Evolutionary conservation across 1,139 yeast species (phyloP), one percentile per base, ranked within the genome.

Genomic region (Saccharomycopsis hybrid): DNA sequence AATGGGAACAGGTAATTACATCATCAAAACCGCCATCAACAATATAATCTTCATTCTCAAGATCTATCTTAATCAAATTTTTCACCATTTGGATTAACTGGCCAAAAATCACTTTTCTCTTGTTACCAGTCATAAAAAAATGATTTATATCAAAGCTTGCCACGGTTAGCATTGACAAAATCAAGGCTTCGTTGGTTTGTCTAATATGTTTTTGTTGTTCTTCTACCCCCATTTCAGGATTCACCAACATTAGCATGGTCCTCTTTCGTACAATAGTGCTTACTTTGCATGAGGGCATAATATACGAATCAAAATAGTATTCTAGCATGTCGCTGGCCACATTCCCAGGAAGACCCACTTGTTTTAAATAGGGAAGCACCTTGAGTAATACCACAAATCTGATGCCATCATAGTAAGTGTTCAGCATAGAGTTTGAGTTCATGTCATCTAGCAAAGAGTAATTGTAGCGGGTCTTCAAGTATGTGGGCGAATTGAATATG

Each of bases 91-190:
- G 33, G 24, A 42, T 11, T 18, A 49, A 38, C 27, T 41, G 32
- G n/a, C 39, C 42, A 37, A 49, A 49, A 27, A 48, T 7, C 18
- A 35, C 5, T 37, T 56, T 62, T 46, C 63, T 54, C 41, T 51
- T 52, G 13, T 58, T 56, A 18, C 63, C 64, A 11, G 66, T 60
- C 50, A 70, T 59, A 47, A 62, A 61, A 40, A 69, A 66, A 50
- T 70, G 66, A 41, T 68, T 71, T 9, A 65, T 64, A 33, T 67
- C 69, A 41, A 67, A 66, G 1, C 69, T 68, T 1, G 72, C 65
- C 1, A 66, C 61, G 31, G 67, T 54, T n/a, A 70, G 53, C 36
- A 70, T 56, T 2, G 71, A 62, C 32, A 65, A 58, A 4, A 70
- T 50, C 24, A 70, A 54, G 5, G 67, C 62, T 3, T 65, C 59